These are phyloP conservation scores for Colletotrichum lindemuthianum DNA, from an alignment of 2,329 filamentous ascomycete genomes.

Conservation along the genomic window DNA sequence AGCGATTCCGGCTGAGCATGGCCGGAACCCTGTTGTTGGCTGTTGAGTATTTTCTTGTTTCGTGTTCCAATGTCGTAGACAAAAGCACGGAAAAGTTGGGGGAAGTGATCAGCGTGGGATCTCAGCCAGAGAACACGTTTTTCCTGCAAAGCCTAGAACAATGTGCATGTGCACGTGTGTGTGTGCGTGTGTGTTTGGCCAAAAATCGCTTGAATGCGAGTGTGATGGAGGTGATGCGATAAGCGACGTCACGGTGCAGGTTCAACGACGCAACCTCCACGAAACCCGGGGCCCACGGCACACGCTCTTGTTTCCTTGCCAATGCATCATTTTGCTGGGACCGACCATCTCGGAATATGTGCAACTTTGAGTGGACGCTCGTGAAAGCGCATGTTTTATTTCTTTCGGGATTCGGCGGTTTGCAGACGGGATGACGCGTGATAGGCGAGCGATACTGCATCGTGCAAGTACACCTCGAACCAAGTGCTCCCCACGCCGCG, in stretches of 20 bases:
- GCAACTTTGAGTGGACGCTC: no score
- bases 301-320: no score
- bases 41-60: no score
- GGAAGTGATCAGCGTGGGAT: background rate
- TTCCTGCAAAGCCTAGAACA: no score
- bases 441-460: conserved; percentile 1
- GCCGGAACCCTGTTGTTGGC: no score
- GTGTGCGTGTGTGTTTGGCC: background rate
- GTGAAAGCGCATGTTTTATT: background rate
- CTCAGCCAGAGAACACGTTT: no score
- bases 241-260: conserved; percentile 35
- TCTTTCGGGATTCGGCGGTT: background rate
- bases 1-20: no score
- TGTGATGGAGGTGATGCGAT: conserved; percentile 11
- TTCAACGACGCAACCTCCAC: no score
- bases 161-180: no score
- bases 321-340: no score
- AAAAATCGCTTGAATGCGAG: background rate
- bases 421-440: background rate
- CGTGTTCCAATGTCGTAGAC: background rate
- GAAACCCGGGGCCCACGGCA: no score
- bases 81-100: background rate
- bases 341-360: background rate
- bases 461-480: conserved; percentile 5
- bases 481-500: no score